Conservation (phyloP, 805 yeast genomes). For the Yarrowia osloensis region DNA sequence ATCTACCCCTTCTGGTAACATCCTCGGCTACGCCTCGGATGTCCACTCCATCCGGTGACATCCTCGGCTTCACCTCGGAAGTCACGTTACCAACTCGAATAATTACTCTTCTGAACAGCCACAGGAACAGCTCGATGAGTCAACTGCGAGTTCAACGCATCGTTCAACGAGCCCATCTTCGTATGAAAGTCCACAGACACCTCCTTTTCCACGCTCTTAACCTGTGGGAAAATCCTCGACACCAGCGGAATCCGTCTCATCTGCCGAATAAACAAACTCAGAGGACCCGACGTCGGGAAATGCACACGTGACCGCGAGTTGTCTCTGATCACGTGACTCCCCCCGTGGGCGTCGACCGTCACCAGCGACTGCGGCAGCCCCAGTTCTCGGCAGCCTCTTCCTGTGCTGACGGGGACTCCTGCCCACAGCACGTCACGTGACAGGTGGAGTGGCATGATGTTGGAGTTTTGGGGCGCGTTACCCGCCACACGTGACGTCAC, state of each 20-base stretch:
- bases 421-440: conserved; percentile 5
- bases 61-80: too few relatives aligned
- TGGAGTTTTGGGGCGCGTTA: not conserved
- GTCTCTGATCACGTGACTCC: not conserved
- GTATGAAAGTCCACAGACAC: not conserved
- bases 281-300: not conserved
- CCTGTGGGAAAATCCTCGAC: not conserved
- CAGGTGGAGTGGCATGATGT: not conserved
- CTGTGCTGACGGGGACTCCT: conserved; percentile 11
- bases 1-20: too few relatives aligned
- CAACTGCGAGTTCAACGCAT: conserved; percentile 5
- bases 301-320: not conserved
- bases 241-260: not conserved
- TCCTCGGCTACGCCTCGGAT: too few relatives aligned
- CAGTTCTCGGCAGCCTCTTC: conserved; percentile 8
- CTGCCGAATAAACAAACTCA: not conserved
- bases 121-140: not conserved
- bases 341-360: not conserved
- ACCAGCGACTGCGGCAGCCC: not conserved
- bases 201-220: not conserved
- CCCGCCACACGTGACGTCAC: not conserved
- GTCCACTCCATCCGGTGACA: too few relatives aligned
- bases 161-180: not conserved
- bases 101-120: not conserved
- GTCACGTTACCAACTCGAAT: not conserved